Percentiles rank a stretch among this genome's conserved stretches.
Conservation (phyloP, 768 basidiomycete genomes). For the Pleurotus salmoneostramineus region DNA sequence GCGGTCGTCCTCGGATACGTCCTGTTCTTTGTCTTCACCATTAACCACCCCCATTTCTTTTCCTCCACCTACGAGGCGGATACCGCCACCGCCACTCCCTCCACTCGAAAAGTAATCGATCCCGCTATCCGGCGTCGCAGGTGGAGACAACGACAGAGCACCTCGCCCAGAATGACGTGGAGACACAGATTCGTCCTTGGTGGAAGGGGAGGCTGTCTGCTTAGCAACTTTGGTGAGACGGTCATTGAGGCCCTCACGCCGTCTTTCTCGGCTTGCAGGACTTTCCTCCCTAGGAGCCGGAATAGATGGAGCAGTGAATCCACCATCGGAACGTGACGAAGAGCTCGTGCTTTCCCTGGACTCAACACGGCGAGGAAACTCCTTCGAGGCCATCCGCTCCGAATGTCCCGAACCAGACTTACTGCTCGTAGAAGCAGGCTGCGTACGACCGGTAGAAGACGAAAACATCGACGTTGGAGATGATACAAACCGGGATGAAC, state of each 20-base stretch:
- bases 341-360: conserved; percentile 1
- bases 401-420: background rate
- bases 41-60: conserved; percentile 11
- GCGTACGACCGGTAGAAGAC: background rate
- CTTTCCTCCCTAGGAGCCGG: background rate
- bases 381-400: background rate
- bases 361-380: conserved; percentile 8
- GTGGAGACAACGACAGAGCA: background rate
- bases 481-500: conserved; percentile 4
- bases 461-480: conserved; percentile 6
- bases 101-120: background rate
- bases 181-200: background rate
- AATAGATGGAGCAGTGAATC: conserved; percentile 9
- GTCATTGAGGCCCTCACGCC: conserved; percentile 36
- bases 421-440: background rate
- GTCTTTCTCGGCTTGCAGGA: conserved; percentile 9
- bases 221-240: conserved; percentile 36
- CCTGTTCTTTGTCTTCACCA: conserved; percentile 10
- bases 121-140: background rate
- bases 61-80: conserved; percentile 9
- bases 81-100: conserved; percentile 1
- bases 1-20: conserved; percentile 17
- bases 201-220: conserved; percentile 11
- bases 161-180: background rate
- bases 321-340: conserved; percentile 4